Evolutionary conservation across 2,329 filamentous ascomycete species (phyloP), one percentile per base, ranked within the genome.

Genomic region (Venturia asperata): DNA sequence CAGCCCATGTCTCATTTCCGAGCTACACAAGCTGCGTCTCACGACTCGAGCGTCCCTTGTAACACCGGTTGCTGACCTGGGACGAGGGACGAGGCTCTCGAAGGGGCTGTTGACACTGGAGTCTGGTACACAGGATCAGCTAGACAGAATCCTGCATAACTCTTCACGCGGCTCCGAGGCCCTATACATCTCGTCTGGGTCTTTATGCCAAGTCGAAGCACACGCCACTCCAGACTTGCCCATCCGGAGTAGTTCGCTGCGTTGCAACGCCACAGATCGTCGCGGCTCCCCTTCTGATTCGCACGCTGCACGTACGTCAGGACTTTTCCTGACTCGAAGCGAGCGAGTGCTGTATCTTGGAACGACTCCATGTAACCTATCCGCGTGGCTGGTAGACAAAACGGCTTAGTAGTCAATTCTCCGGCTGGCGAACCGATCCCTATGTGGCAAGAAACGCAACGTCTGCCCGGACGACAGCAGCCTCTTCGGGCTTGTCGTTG

Each of bases 361-460:
- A 55, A 55, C 47, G 30, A 6, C 27, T 34, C 11, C 27, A 56
- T 56, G 52, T 37, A 34, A 34, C 15, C 52, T 37, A 58, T 34
- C 27, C 52, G 52, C 52, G 52, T 58, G 30, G 52, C 52, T 58
- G 27, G n/a, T 24, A n/a, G n/a, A n/a, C n/a, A n/a, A n/a, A n/a
- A n/a, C n/a, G n/a, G n/a, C n/a, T n/a, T n/a, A n/a, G n/a, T n/a
- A 9, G 27, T 58, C 52, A n/a, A 34, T 37, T 58, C 30, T 11
- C 30, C 15, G 52, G 30, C n/a, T n/a, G n/a, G n/a, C n/a, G 52
- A 58, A 4, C 11, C 52, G 30, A n/a, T n/a, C 52, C 27, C 15
- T 37, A n/a, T 37, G 30, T 58, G 52, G 52, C 52, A 58, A 37
- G 15, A 19, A 24, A 47, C 15, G 9, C 45, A 21, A n/a, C 5